Percentiles rank a stretch among this genome's conserved stretches.
Evolutionary conservation across 192 early-diverging fungal genomes (phyloP).

Genomic region (Gaertneriomyces sp.): DNA sequence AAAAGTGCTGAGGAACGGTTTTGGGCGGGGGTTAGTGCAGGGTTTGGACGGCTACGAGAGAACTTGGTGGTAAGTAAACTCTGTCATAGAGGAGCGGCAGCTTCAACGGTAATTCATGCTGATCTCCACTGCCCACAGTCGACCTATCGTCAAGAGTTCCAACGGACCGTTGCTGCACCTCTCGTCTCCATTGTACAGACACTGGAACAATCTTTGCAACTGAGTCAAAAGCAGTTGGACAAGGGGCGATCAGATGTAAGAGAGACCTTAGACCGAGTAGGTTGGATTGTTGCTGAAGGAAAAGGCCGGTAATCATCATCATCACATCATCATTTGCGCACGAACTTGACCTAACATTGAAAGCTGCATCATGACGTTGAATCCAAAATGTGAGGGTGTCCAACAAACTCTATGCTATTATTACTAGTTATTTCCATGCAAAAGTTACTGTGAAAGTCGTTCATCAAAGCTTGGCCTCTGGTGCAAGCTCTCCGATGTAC

Average conservation of each 20-base stretch:
- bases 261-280: neutral
- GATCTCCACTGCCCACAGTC: constrained; percentile 10
- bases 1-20: constrained; percentile 21
- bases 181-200: constrained; percentile 29
- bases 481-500: constrained; percentile 52
- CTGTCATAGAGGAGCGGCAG: neutral
- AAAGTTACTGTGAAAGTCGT: too few species aligned
- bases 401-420: too few species aligned
- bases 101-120: neutral
- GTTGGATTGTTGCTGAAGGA: too few species aligned
- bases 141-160: constrained; percentile 38
- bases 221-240: constrained; percentile 1
- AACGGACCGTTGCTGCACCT: constrained; percentile 33
- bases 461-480: constrained; percentile 20
- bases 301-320: too few species aligned
- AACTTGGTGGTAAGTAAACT: constrained; percentile 31
- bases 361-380: too few species aligned
- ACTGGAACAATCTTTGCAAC: constrained; percentile 26
- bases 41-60: constrained; percentile 34
- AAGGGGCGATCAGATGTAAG: neutral
- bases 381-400: too few species aligned
- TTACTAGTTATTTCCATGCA: too few species aligned
- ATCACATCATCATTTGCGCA: too few species aligned
- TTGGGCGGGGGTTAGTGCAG: constrained; percentile 29
- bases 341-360: too few species aligned